Evolutionary conservation across 2,329 filamentous ascomycete species (phyloP).

Genomic region (Beauveria medogensis): DNA sequence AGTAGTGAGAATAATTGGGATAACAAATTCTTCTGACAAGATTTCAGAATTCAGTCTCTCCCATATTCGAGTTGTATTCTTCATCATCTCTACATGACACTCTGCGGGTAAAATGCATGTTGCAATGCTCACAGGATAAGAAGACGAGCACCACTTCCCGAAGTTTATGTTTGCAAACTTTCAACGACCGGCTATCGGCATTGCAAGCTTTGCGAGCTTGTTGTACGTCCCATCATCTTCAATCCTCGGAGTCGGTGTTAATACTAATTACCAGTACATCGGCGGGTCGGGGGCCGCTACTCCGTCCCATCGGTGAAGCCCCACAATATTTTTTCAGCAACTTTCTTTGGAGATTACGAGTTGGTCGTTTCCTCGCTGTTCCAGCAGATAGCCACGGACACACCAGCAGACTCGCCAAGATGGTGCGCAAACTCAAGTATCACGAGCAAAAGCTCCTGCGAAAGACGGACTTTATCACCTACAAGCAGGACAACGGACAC

Average conservation of each 20-base stretch:
- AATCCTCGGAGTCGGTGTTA: not conserved
- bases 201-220: not conserved
- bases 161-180: too few species aligned
- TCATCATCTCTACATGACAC: too few species aligned
- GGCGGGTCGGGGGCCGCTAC: slow-evolving; percentile 4
- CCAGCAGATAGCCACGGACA: not conserved
- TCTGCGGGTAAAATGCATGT: too few species aligned
- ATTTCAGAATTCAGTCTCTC: too few species aligned
- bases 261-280: not conserved
- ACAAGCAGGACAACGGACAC: slow-evolving; percentile 82
- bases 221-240: not conserved
- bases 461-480: slow-evolving; percentile 87
- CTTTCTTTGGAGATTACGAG: slow-evolving; percentile 2
- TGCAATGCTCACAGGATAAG: too few species aligned
- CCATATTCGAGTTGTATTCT: too few species aligned
- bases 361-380: not conserved
- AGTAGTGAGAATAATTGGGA: too few species aligned
- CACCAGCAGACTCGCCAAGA: slow-evolving; percentile 32
- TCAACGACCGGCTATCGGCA: too few species aligned
- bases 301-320: slow-evolving; percentile 1
- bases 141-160: too few species aligned
- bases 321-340: slow-evolving; percentile 9
- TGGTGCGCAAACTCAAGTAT: slow-evolving; percentile 94
- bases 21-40: too few species aligned
- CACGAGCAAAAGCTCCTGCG: slow-evolving; percentile 96